Evolutionary conservation across 208 protist species (phyloP).

Genomic region (Trypanosoma platydactyli): DNA sequence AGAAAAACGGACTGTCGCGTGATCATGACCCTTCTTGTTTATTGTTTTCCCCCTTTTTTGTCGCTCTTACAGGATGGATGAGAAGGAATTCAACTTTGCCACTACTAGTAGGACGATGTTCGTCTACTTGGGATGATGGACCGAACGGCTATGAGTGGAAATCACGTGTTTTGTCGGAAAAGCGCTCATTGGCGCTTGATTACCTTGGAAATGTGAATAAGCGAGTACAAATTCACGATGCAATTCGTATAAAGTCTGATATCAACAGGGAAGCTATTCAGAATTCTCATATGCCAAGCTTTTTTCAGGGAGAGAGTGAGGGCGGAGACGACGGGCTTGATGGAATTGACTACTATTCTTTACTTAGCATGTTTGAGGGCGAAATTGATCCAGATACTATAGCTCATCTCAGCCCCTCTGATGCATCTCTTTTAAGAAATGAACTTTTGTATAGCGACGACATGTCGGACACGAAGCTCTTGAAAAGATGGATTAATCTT

Average conservation of each 20-base stretch:
- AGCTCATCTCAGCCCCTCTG: conserved; percentile 36
- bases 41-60: conserved; percentile 13
- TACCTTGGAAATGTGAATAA: conserved; percentile 76
- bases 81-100: conserved; percentile 14
- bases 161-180: conserved; percentile 57
- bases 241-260: conserved; percentile 35
- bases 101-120: conserved; percentile 3
- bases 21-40: neutral
- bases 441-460: conserved; percentile 46
- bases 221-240: conserved; percentile 76
- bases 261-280: conserved; percentile 27
- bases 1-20: neutral
- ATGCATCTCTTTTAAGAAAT: conserved; percentile 44
- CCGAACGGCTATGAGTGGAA: conserved; percentile 74
- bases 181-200: conserved; percentile 55
- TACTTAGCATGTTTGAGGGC: conserved; percentile 33
- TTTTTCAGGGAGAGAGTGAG: conserved; percentile 12
- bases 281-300: conserved; percentile 9
- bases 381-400: conserved; percentile 34
- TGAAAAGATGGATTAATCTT: conserved; percentile 52
- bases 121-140: conserved; percentile 41
- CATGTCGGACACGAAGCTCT: conserved; percentile 28
- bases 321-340: conserved; percentile 10
- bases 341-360: conserved; percentile 27
- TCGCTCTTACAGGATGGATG: conserved; percentile 22